phyloP scores from a whole-genome alignment of 2,329 filamentous ascomycete species.

The Fusarium scirpi region DNA sequence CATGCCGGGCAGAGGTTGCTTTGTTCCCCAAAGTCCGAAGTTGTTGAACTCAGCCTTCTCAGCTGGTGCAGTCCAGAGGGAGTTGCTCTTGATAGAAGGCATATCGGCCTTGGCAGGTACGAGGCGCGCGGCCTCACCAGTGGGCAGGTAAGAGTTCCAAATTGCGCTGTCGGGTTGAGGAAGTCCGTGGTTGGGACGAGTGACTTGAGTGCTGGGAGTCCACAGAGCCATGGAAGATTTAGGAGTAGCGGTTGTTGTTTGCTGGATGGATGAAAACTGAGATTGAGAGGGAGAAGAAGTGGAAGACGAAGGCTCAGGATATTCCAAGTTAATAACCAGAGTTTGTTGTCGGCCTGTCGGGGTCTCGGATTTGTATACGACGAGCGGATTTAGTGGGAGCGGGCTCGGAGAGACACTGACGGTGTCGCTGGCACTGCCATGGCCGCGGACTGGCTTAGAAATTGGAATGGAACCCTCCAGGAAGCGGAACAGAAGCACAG shows the following conservation, averaged over 20 bases:
- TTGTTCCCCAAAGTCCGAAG: constrained; percentile 43
- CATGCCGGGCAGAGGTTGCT: constrained; percentile 40
- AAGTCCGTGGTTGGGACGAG: constrained; percentile 47
- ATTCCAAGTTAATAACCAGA: constrained; percentile 21
- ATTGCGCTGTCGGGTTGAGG: constrained; percentile 53
- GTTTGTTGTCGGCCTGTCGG: constrained; percentile 28
- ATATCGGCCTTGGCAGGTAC: constrained; percentile 48
- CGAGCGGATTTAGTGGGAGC: constrained; percentile 36
- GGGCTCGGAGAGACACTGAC: constrained; percentile 28
- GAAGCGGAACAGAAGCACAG: constrained; percentile 33
- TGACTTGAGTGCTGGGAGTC: constrained; percentile 38
- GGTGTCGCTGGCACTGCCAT: constrained; percentile 9
- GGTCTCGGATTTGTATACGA: constrained; percentile 40
- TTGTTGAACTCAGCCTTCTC: constrained; percentile 34
- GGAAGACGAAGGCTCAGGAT: constrained; percentile 9
- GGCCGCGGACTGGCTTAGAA: constrained; percentile 31
- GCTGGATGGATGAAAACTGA: constrained; percentile 17
- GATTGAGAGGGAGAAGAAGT: neutral
- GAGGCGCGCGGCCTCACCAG: constrained; percentile 46
- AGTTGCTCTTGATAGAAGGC: constrained; percentile 51
- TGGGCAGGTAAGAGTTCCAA: constrained; percentile 53
- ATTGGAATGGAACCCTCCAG: constrained; percentile 38
- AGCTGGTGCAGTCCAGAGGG: constrained; percentile 51
- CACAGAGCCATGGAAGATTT: constrained; percentile 46
- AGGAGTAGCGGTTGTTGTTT: constrained; percentile 1